Conservation (phyloP, 495 filamentous ascomycete genomes). For the Aspergillus sclerotioniger region DNA sequence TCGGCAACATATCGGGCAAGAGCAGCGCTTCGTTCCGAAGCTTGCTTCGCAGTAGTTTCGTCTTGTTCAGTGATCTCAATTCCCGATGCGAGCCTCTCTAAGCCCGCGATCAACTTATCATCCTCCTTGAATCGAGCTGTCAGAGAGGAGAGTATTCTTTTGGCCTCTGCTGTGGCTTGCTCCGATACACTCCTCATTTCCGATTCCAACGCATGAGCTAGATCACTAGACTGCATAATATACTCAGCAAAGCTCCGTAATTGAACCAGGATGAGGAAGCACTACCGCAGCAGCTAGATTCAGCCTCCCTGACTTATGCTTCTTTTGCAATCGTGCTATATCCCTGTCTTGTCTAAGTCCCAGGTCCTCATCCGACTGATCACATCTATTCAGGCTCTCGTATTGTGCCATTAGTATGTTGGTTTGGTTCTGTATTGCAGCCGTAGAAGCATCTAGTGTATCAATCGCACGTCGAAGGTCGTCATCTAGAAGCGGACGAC, state of each 20-base stretch:
- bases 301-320: constrained; percentile 39
- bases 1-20: constrained; percentile 35
- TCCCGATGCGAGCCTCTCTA: constrained; percentile 31
- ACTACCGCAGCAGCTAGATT: constrained; percentile 35
- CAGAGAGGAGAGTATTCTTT: constrained; percentile 34
- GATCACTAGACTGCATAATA: constrained; percentile 30
- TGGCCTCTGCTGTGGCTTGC: constrained; percentile 31
- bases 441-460: constrained; percentile 37
- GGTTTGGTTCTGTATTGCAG: constrained; percentile 35
- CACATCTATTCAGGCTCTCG: constrained; percentile 28
- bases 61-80: constrained; percentile 30
- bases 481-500: constrained; percentile 39
- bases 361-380: constrained; percentile 24
- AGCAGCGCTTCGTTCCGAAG: constrained; percentile 25
- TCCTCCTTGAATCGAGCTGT: constrained; percentile 40
- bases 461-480: constrained; percentile 40
- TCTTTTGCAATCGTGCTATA: constrained; percentile 33
- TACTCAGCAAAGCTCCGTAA: constrained; percentile 21
- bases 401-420: constrained; percentile 31
- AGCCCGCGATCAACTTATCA: constrained; percentile 30
- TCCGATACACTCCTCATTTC: constrained; percentile 33
- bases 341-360: constrained; percentile 26
- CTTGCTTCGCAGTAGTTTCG: constrained; percentile 29
- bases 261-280: neutral
- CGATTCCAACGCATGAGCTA: constrained; percentile 33